Base-by-base conservation (phyloP, 108 stramenopile genomes). In the Stephanodiscus minutulus region DNA sequence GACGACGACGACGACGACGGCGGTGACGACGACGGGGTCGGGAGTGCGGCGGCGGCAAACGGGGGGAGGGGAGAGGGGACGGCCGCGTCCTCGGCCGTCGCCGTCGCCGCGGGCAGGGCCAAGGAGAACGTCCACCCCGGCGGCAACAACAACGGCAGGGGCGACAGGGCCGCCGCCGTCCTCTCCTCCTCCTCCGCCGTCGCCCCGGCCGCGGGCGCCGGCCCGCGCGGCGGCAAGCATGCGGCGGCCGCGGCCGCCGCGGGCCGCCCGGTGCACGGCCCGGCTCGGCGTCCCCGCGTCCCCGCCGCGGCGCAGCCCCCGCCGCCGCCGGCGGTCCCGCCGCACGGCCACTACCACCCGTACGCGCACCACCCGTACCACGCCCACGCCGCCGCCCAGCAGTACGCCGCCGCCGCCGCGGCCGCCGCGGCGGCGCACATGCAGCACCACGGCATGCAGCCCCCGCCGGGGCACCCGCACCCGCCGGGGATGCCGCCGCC, bases 111-210 rank as follows among this genome's bases (percentile, higher is more conserved):
- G 5, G 37, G n/a, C 4, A 62, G 37, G 17, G 35, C 70, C 37
- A 71, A 71, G 49, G 70, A 71, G 61, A 71, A 71, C 61, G 47
- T 71, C 1, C 61, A 60, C 37, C 70, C 70, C 1, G 18, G 5
- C 43, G 55, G 29, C 17, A 56, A 55, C 27, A 55, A n/a, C n/a
- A n/a, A 56, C 11, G 55, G 55, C 0, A 56, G 20, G 27, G n/a
- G n/a, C n/a, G n/a, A n/a, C n/a, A 56, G 29, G 55, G 25, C 29
- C 27, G 17, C n/a, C 55, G 27, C 25, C 18, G 4, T 8, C 54
- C 13, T 29, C 55, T 24, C 25, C 27, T 27, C 55, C 29, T 27
- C 17, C 54, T 28, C 54, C 54, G 5, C 11, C 31, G 31, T 5
- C 31, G 31, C 31, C 31, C 4, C 59, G 4, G 33, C 59, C 15